Evolutionary conservation across 2,329 filamentous ascomycete species (phyloP), one percentile per base, ranked within the genome.

Genomic region (Curvularia verruculosa): DNA sequence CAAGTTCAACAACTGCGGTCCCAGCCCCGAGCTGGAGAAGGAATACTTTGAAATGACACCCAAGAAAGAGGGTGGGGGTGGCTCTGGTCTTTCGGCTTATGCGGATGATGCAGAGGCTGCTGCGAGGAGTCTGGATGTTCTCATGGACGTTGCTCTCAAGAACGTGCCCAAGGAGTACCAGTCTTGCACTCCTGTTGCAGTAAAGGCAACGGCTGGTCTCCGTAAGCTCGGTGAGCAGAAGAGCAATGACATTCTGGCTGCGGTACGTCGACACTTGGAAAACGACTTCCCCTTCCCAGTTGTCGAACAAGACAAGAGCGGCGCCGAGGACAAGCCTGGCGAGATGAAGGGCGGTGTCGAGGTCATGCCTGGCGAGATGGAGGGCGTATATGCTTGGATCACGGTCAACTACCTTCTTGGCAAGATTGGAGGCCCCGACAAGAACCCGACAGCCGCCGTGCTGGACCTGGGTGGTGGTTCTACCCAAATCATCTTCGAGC

Each of bases 381-480:
- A 99, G 80, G 95, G 95, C 74, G 94, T 99, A 28, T 99, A 96
- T 74, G 96, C 95, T 51, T 99, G 95, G 95, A 96, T 99, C 76
- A 99, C 95, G 6, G 95, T 92, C 65, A 99, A 99, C 83, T 99
- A 99, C 79, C 89, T 99, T 39, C 87, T 99, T 23, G 94, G 94
- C 71, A 98, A 98, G 81, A 98, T 99, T 77, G 95, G 95, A 58
- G 90, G 91, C 10, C 91, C 92, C 1, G 94, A 97, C 74, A 87
- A 93, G 76, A 92, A 86, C 61, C 90, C 92, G 49, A 98, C 95
- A 1, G 96, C 95, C 39, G 95, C 95, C 49, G 87, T 97, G 57
- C 96, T 99, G 72, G 95, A 99, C 75, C 89, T 99, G 47, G 95
- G 95, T 62, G 95, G 95, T 70, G 95, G 95, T 52, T 97, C 93